Evolutionary conservation across 2,329 filamentous ascomycete genomes (phyloP), one percentile per base, ranked within the genome.

Genomic region (Aspergillus sp.): DNA sequence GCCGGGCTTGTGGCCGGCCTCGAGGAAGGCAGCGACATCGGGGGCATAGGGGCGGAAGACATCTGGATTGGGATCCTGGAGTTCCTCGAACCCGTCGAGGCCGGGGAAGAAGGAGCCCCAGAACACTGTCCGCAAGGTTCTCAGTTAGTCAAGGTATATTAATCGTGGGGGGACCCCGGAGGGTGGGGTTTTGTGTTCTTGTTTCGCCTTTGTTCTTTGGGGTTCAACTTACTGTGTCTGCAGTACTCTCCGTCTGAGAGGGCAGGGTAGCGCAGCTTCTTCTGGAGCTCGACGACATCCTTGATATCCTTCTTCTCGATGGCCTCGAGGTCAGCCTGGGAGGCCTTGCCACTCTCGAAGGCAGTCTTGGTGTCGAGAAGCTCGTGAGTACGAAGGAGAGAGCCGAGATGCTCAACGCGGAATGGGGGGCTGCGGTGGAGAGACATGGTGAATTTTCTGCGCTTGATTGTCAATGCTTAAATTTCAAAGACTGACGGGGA

Each of bases 371-470:
- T 83, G 47, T 84, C 78, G 14, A 89, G 79, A 25, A 91, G 81
- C 52, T 82, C 75, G 52, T 84, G 73, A 1, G 88, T 87, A 33
- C 88, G 86, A 57, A 90, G 82, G 33, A 91, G 79, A 14, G 87
- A 90, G 50, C 88, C 88, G 60, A 90, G 82, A 64, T 91, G 88
- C 75, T 91, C 88, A 59, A 87, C 87, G 69, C 89, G 83, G 75
- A 89, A 90, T 50, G 86, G 87, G 43, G 85, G 83, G 59, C 76
- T 73, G 61, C 75, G 75, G 60, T 70, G 76, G 48, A 73, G 66
- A 43, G 67, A 66, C 71, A 73, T 73, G 31, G 45, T 67, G 60
- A 62, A 55, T 19, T 41, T 37, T 48, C 41, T 21, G 2, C 25
- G 19, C 14, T 37, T 37, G 14, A 2, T 19, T 39, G 33, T 31